Evolutionary conservation across 768 basidiomycete genomes (phyloP), one percentile per base, ranked within the genome.

Genomic region (Suillus discolor): DNA sequence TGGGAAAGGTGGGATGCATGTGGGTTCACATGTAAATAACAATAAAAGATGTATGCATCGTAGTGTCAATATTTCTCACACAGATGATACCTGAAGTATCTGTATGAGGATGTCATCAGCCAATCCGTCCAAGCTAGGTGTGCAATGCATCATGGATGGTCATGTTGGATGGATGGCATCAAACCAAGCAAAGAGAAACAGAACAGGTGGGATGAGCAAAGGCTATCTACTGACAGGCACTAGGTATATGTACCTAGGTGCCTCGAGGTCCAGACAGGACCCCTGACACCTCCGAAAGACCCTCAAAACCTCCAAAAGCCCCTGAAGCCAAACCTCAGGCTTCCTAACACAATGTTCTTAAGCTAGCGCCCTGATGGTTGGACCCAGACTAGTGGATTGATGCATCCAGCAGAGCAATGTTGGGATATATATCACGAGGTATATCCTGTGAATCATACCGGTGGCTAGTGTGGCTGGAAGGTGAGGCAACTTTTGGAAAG

Each of bases 21-120:
- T 41, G 60, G 23, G 44, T 23, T 59, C 34, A 20, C 13, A 7
- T 57, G 1, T 16, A 28, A 20, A 38, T 16, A 55, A 11, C 5
- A n/a, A 4, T n/a, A 25, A 3, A 49, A 23, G 47, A 54, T 73
- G 68, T 55, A 76, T 73, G 60, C 65, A 51, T 63, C 73, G 70
- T 12, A 75, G 57, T 15, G 70, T 61, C 34, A 75, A 69, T 11
- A 75, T 36, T 39, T 64, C 39, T 20, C 25, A 57, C 28, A 67
- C 68, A 28, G 75, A 64, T 11, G 64, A 54, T 1, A 6, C 16
- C 51, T 67, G 67, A 1, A 75, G 23, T 15, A 75, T 65, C 12
- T 70, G 73, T 31, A 75, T 64, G 12, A 75, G n/a, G 57, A 75
- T 42, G 47, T 75, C 74, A 20, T 75, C 75, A 45, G 69, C 73